Percentiles rank a stretch among this genome's conserved stretches.
Conservation (phyloP, 495 filamentous ascomycete genomes). For the Tetracladium setigerum region DNA sequence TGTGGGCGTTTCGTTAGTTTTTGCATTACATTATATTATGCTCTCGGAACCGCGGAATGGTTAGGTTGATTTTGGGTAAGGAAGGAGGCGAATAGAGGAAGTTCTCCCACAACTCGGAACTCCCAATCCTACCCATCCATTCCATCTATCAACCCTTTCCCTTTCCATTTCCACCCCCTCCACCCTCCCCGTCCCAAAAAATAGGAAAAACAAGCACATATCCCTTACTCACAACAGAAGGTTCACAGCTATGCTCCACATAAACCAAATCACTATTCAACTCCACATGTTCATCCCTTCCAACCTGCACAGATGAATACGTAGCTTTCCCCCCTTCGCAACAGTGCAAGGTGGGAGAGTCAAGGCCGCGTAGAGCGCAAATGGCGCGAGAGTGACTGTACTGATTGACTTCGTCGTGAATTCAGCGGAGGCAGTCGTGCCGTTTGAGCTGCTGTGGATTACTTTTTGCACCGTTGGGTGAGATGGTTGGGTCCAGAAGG, state of each 20-base stretch:
- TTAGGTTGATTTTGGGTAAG: background rate
- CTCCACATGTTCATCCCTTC: conserved; percentile 54
- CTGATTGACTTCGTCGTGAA: conserved; percentile 59
- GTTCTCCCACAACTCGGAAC: no score
- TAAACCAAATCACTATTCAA: conserved; percentile 69
- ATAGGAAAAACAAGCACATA: background rate
- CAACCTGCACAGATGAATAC: conserved; percentile 64
- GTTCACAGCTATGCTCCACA: conserved; percentile 68
- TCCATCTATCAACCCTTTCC: no score
- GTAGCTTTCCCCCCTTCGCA: conserved; percentile 38
- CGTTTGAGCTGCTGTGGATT: conserved; percentile 18
- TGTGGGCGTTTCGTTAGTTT: conserved; percentile 10
- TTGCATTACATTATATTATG: background rate
- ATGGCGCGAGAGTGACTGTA: conserved; percentile 52
- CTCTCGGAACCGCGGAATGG: no score
- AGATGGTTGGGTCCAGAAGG: conserved; percentile 44
- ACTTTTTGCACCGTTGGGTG: conserved; percentile 44
- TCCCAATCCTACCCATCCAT: no score
- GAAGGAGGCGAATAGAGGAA: background rate
- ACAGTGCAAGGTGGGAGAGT: conserved; percentile 45
- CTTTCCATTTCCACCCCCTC: no score
- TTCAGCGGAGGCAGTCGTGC: conserved; percentile 32
- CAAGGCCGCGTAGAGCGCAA: conserved; percentile 47
- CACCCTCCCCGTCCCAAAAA: no score
- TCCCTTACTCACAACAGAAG: conserved; percentile 41